Evolutionary conservation across 345 rosid species (phyloP).

Genomic region (Lepidium sativum): DNA sequence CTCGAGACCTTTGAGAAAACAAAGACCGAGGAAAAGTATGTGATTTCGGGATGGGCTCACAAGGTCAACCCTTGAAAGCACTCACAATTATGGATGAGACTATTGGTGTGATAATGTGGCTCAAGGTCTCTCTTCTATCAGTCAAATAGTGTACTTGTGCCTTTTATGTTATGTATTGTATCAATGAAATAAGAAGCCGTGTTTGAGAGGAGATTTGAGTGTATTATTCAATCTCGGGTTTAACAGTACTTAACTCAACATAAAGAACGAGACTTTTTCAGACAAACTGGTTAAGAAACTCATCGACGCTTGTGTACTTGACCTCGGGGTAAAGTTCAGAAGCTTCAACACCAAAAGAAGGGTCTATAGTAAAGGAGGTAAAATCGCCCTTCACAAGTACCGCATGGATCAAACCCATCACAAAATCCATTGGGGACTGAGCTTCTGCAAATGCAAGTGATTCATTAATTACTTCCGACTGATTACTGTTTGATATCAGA

Average conservation of each 20-base stretch:
- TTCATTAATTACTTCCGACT: not conserved
- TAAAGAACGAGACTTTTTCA: not conserved
- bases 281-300: conserved; percentile 32
- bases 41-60: conserved; percentile 77
- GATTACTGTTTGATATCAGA: not conserved
- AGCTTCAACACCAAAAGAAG: conserved; percentile 45
- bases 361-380: conserved; percentile 26
- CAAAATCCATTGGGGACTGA: conserved; percentile 36
- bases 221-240: not conserved
- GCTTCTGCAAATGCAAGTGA: conserved; percentile 40
- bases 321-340: conserved; percentile 54
- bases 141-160: conserved; percentile 13
- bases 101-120: conserved; percentile 2
- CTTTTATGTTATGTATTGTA: not conserved
- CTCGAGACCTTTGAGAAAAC: conserved; percentile 70
- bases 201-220: not conserved
- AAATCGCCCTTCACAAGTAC: conserved; percentile 37
- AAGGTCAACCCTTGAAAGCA: conserved; percentile 62
- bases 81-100: not conserved
- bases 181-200: conserved; percentile 3
- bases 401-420: conserved; percentile 24
- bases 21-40: conserved; percentile 42
- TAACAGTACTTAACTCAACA: not conserved
- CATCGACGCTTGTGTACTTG: conserved; percentile 38
- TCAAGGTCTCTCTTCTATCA: not conserved